Base-by-base conservation (phyloP, 202 grass and related monocot species). In the Carex arenaria region DNA sequence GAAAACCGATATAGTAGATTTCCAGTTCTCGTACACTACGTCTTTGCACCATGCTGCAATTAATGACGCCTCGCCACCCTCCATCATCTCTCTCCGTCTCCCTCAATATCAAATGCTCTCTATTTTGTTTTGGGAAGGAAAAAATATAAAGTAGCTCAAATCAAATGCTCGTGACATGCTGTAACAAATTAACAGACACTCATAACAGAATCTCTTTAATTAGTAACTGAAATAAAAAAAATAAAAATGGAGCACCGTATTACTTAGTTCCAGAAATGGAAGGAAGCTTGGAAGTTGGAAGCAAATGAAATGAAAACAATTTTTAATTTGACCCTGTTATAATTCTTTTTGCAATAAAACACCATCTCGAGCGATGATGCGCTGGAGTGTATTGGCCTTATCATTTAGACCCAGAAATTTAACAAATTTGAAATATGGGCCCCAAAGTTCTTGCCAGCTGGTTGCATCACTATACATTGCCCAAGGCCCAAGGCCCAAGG, bases 11-110 rank as follows among this genome's bases (percentile, higher is more conserved):
- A 98, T 84, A 43, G 90, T 91, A 67, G 92, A 93, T 59, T 98
- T 98, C 93, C 95, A 98, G 80, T 90, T 89, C 83, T n/a, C 82
- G 78, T 98, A 93, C 72, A 83, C 78, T 77, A 95, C 93, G 74
- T 98, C 96, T 65, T 92, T 86, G 60, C 87, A 76, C 87, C 86
- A 78, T 80, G 85, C 80, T 31, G 87, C 85, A 10, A 77, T 83
- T 10, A n/a, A n/a, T n/a, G 85, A 73, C 12, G 57, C 91, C 77
- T 86, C 40, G 15, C 52, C 80, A 49, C 40, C 53, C 11, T 90
- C 86, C 89, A 85, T 99, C 79, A 61, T 42, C 17, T 36, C 22
- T 74, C 80, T 10, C 83, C 31, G 52, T 52, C 56, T 3, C 40
- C 28, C 14, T 9, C 43, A 8, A 23, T 12, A 40, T n/a, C 22